phyloP scores from a whole-genome alignment of 225 moss, liverwort and hornwort genomes.

The Pseudisothecium myosuroides region DNA sequence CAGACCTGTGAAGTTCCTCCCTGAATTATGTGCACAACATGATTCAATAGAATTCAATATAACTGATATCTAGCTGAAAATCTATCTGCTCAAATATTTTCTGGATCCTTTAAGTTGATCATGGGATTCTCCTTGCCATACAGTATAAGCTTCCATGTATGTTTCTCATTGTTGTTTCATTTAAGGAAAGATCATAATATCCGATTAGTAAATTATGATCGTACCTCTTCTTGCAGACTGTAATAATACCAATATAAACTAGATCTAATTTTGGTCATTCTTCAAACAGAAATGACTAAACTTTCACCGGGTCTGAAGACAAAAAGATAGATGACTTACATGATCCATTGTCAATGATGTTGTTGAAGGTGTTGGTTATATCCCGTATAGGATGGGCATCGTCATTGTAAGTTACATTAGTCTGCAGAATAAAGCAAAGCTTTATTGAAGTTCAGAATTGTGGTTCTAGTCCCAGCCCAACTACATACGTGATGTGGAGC shows the following conservation, averaged over 20 bases:
- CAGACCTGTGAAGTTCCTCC: constrained; percentile 31
- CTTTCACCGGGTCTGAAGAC: neutral
- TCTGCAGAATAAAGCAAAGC: constrained; percentile 2
- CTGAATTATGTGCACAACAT: constrained; percentile 21
- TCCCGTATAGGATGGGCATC: constrained; percentile 40
- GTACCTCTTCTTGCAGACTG: neutral
- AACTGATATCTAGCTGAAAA: neutral
- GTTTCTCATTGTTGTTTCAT: neutral
- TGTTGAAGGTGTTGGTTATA: constrained; percentile 45
- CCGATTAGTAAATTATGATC: neutral
- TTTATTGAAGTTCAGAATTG: neutral
- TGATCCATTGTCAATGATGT: constrained; percentile 25
- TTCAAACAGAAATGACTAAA: neutral
- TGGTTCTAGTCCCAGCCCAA: neutral
- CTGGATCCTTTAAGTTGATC: neutral
- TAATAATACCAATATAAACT: neutral
- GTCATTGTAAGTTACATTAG: constrained; percentile 15
- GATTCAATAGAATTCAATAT: neutral
- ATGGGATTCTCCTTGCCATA: neutral
- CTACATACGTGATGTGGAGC: neutral
- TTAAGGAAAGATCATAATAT: neutral
- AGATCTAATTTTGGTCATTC: neutral
- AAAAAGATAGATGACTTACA: constrained; percentile 29
- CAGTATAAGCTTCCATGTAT: neutral
- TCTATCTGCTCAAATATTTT: neutral